Evolutionary conservation across 1,284 basidiomycete genomes (phyloP), one percentile per base, ranked within the genome.

Genomic region (Laetiporus sulphureus): DNA sequence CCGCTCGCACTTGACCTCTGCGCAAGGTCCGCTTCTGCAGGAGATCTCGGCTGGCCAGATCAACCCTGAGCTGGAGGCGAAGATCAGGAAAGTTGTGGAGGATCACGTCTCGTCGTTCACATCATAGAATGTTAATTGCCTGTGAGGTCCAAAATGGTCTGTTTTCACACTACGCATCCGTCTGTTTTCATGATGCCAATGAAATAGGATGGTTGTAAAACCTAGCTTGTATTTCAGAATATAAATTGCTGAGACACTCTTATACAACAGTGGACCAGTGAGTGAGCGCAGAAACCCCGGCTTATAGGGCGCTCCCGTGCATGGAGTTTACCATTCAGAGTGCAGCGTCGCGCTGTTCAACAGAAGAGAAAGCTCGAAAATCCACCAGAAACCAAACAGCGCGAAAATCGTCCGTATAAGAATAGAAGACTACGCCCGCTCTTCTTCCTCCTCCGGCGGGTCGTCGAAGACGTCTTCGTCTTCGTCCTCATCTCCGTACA

Each of bases 11-110:
- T 72, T 92, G 56, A 75, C 79, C 44, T 68, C 81, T 46, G 66
- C 79, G 44, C 86, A 93, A 65, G 53, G 63, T 39, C 54, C 70
- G 39, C 82, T 95, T 57, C 79, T 94, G 41, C 72, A 78, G 60
- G 83, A 94, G 70, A 93, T 97, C 59, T 68, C 80, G 44, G 73
- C 75, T 52, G 94, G 93, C 52, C 77, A 72, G 50, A 83, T 96
- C 62, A 91, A 87, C 49, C 79, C 85, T 48, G 91, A 93, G 63
- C 77, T 96, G 49, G 93, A 97, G 75, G 77, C 72, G 49, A 82
- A 92, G 78, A 93, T 94, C 69, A 93, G 92, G 85, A 88, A 85
- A 73, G 80, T 82, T 58, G 86, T 92, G 38, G 83, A 87, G 68
- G 85, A 88, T 58, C 87, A 91, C 61, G 88, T 92, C 57, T 68